Base-by-base conservation (phyloP, 352 stramenopile genomes). In the Pythium angustatum region DNA sequence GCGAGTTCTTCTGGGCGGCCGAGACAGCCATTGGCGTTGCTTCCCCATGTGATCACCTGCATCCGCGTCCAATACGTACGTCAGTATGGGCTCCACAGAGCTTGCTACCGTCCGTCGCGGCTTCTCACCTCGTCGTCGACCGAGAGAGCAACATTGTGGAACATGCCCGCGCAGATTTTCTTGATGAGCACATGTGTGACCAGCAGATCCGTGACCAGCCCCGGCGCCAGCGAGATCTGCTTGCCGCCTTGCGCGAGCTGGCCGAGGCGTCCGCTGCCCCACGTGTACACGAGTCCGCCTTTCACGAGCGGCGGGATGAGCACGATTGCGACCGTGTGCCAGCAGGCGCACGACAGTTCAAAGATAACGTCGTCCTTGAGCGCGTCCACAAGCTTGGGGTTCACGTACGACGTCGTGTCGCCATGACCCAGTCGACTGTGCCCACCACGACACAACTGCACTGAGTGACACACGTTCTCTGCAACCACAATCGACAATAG, bases 121-220 rank as follows among this genome's bases (percentile, higher is more conserved):
- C n/a, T n/a, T n/a, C n/a, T n/a, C n/a, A 98, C 81, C 75, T 98
- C 91, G 48, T 94, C 85, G 36, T 98, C 91, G 12, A 91, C 78
- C 0, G 91, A 94, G 14, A 98, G 64, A 2, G 89, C 90, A 19
- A 89, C 88, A 59, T 96, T 98, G 72, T 98, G 94, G 64, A 96
- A 94, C 75, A 91, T 96, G 3, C 91, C 91, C 22, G 81, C 88
- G 58, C 81, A 88, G 0, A 97, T 69, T 67, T 82, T 87, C 64
- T 92, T 96, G 58, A 96, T 87, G 2, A 96, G 76, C 2, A 89
- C 81, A 57, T 96, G 85, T 0, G 80, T 90, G 19, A 80, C 69
- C 7, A 96, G 66, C 55, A 98, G 80, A 53, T 93, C 85, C 1
- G 80, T 77, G 11, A 98, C 88, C 4, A 97, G 68, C 15, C 77